A percentile compares a stretch with the other conserved stretches of the same genome.
These are phyloP conservation scores for Hygrophorus russula DNA, from an alignment of 768 basidiomycete genomes.

Conservation along the genomic window DNA sequence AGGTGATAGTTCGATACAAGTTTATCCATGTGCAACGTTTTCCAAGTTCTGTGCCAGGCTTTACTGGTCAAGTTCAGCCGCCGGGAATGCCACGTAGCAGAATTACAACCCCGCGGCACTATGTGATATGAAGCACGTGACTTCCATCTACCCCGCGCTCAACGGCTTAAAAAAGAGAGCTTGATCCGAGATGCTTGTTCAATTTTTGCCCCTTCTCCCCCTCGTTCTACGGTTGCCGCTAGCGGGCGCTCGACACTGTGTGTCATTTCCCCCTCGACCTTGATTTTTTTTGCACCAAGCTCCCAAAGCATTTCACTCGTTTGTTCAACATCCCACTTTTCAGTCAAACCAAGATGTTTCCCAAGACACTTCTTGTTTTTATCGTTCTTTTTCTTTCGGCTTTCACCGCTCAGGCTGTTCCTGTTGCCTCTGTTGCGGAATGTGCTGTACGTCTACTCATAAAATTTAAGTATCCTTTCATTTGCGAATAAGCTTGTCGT, in stretches of 20 bases:
- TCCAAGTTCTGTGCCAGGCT: too few relatives aligned
- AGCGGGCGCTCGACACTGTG: constrained; percentile 33
- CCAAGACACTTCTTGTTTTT: constrained; percentile 26
- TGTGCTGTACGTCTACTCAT: constrained; percentile 12
- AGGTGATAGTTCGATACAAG: too few relatives aligned
- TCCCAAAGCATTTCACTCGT: constrained; percentile 19
- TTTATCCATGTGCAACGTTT: too few relatives aligned
- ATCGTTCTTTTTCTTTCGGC: constrained; percentile 26
- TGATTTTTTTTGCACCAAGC: constrained; percentile 7
- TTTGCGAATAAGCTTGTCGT: constrained; percentile 5
- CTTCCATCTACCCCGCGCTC: too few relatives aligned
- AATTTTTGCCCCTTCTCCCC: too few relatives aligned
- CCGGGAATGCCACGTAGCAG: too few relatives aligned
- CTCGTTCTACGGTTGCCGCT: neutral
- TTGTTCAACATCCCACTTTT: constrained; percentile 14
- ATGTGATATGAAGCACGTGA: too few relatives aligned
- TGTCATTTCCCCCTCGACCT: constrained; percentile 33
- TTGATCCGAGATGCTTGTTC: neutral
- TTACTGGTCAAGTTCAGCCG: too few relatives aligned
- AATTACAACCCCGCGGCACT: too few relatives aligned
- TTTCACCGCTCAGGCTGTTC: constrained; percentile 20
- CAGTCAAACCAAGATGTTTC: constrained; percentile 27
- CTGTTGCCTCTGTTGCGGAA: constrained; percentile 11
- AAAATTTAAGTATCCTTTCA: constrained; percentile 1
- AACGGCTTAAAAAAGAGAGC: too few relatives aligned